Base-by-base conservation (phyloP, 495 filamentous ascomycete genomes). In the Penicillium canariense region DNA sequence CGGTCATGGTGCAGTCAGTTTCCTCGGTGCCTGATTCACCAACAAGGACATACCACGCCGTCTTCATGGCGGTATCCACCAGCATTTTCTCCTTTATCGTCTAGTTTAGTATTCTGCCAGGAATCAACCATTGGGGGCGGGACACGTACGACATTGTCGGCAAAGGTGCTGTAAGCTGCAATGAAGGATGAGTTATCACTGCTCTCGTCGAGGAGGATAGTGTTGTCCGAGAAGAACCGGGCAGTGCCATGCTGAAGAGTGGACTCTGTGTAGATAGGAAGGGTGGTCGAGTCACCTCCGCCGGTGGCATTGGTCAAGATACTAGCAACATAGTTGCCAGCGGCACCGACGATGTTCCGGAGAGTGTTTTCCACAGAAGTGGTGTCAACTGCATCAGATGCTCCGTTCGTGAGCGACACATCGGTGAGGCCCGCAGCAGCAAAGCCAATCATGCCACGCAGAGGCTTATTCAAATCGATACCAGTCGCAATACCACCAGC, bases 311-410 rank as follows among this genome's bases (percentile, higher is more conserved):
- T 50, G 12, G 22, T 25, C n/a, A 40, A 20, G 36, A 50, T 27
- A 28, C 32, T 50, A 28, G 48, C 48, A 50, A 39, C 48, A 40
- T 40, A 40, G 36, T 40, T 48, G 45, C 45, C 45, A 22, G 45
- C 45, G 22, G 45, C 45, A 30, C 45, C 45, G 15, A 48, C 45
- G 10, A 48, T 32, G 12, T 48, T 48, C 22, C 28, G 31, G 7
- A 48, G 14, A 11, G 45, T 48, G 17, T 48, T 48, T 14, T 48
- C 45, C 28, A 48, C 45, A 2, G 45, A 48, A 2, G 28, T 48
- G 18, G 3, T 48, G n/a, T 48, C 45, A 12, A 48, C 45, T 3
- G 14, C 11, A 48, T 48, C 45, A 26, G 28, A 22, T 0, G n/a
- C 28, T 7, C 26, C 28, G 9, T 22, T 22, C 22, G 28, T 31